Percentiles rank a stretch among this genome's conserved stretches.
These are phyloP conservation scores for Hirsutella rhossiliensis DNA, from an alignment of 2,329 filamentous ascomycete species.

Conservation along the genomic window DNA sequence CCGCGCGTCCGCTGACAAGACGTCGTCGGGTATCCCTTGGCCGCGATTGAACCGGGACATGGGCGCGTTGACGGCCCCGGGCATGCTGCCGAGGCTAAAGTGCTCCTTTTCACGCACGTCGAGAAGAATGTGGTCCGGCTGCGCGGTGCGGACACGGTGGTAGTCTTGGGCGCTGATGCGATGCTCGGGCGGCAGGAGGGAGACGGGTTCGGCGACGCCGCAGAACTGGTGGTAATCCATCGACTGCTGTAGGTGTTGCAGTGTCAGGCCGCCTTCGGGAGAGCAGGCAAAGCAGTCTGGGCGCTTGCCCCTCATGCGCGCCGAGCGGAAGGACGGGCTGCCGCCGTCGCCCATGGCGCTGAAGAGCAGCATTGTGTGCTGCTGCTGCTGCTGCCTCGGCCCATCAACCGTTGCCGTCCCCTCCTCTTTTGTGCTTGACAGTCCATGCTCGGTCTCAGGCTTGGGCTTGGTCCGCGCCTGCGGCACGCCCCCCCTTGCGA, in stretches of 20 bases:
- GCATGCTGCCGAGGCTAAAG: slow-evolving; percentile 66
- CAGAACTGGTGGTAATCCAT: slow-evolving; percentile 84
- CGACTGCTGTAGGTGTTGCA: slow-evolving; percentile 46
- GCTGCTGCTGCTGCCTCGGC: slow-evolving; percentile 8
- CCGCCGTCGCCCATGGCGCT: slow-evolving; percentile 25
- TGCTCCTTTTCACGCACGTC: slow-evolving; percentile 81
- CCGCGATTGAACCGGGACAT: slow-evolving; percentile 41
- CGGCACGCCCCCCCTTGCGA: slow-evolving; percentile 27
- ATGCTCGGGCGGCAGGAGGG: slow-evolving; percentile 48
- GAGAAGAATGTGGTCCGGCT: slow-evolving; percentile 45
- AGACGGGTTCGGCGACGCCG: slow-evolving; percentile 45
- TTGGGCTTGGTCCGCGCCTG: no score
- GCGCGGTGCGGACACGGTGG: slow-evolving; percentile 12
- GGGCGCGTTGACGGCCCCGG: slow-evolving; percentile 63
- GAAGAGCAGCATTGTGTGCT: slow-evolving; percentile 32
- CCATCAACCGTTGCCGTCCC: slow-evolving; percentile 10
- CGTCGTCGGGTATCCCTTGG: slow-evolving; percentile 8
- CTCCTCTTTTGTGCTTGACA: no score
- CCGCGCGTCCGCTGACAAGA: neutral
- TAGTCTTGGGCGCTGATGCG: slow-evolving; percentile 57
- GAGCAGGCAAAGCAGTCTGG: slow-evolving; percentile 69
- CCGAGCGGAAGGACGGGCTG: slow-evolving; percentile 49
- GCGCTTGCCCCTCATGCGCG: slow-evolving; percentile 60
- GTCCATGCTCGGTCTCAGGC: no score
- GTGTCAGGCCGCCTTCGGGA: slow-evolving; percentile 41